Conservation (phyloP, 2,329 filamentous ascomycete genomes). For the Sclerotinia glacialis region DNA sequence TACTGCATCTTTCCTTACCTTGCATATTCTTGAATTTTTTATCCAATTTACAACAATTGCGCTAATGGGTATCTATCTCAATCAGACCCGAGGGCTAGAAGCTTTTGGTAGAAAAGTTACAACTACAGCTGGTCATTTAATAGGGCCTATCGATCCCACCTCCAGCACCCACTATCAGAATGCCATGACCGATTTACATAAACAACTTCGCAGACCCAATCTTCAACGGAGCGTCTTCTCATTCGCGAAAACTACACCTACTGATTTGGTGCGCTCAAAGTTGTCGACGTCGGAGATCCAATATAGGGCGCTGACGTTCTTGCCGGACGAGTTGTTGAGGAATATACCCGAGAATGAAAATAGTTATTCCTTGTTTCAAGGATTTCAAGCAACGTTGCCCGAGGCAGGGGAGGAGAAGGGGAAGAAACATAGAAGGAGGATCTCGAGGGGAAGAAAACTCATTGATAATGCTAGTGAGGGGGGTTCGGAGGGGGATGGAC, state of each 20-base stretch:
- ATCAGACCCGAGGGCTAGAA: constrained; percentile 80
- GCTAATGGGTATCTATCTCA: constrained; percentile 12
- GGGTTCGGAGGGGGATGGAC: constrained; percentile 45
- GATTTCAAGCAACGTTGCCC: constrained; percentile 87
- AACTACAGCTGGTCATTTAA: constrained; percentile 86
- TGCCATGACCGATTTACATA: constrained; percentile 85
- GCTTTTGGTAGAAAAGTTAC: constrained; percentile 94
- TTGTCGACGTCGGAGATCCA: constrained; percentile 91
- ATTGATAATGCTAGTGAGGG: constrained; percentile 56
- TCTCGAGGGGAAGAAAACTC: constrained; percentile 73
- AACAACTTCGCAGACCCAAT: constrained; percentile 77
- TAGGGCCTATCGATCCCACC: constrained; percentile 63
- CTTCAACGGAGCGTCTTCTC: constrained; percentile 90
- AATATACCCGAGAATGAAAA: constrained; percentile 87
- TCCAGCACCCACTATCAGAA: constrained; percentile 71
- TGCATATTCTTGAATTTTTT: neutral
- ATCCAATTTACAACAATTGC: neutral
- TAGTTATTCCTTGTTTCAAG: constrained; percentile 90
- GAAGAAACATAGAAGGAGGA: constrained; percentile 66
- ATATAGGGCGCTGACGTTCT: constrained; percentile 81
- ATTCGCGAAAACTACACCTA: constrained; percentile 86
- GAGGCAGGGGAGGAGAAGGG: constrained; percentile 61
- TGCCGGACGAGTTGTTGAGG: constrained; percentile 83
- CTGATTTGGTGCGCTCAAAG: constrained; percentile 86
- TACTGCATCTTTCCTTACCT: neutral